Percentiles rank a stretch among this genome's conserved stretches.
Conservation (phyloP, 1,139 yeast genomes). For the Blastobotrys arbuscula region DNA sequence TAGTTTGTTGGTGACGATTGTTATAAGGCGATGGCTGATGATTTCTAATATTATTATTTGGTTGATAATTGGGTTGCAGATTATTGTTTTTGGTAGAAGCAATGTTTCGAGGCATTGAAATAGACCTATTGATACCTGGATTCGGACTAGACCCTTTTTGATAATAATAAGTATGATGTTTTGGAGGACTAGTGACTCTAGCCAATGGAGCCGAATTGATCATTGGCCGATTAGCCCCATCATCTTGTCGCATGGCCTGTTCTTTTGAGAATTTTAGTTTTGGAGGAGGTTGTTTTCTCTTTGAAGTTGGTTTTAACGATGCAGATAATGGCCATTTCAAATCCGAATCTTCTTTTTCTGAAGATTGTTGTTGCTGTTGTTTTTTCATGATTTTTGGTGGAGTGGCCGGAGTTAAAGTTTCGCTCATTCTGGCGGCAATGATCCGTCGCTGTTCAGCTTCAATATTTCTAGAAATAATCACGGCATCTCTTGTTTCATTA, state of each 20-base stretch:
- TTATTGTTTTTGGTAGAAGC: not conserved
- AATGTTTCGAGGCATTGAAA: not conserved
- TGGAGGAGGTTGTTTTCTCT: conserved; percentile 13
- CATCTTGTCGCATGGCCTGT: not conserved
- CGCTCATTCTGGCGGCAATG: conserved; percentile 26
- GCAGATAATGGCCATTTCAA: conserved; percentile 1
- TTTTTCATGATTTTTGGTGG: not conserved
- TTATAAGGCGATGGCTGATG: not conserved
- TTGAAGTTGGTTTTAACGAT: conserved; percentile 9
- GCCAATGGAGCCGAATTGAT: conserved; percentile 15
- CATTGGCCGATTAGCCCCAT: conserved; percentile 2
- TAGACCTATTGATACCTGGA: not conserved
- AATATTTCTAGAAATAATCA: conserved; percentile 32
- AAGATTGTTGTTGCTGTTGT: not conserved
- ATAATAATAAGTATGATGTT: not conserved
- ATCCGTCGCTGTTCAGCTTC: conserved; percentile 35
- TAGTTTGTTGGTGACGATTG: conserved; percentile 1
- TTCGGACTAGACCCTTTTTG: not conserved
- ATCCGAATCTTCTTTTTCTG: not conserved
- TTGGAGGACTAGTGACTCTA: conserved; percentile 3
- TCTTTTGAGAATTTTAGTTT: not conserved
- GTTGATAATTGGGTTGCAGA: not conserved
- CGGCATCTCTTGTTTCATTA: conserved; percentile 32
- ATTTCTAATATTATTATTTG: not conserved
- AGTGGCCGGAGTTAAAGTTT: not conserved